phyloP scores from a whole-genome alignment of 2,329 filamentous ascomycete species.

The Fusarium phyllophilum region DNA sequence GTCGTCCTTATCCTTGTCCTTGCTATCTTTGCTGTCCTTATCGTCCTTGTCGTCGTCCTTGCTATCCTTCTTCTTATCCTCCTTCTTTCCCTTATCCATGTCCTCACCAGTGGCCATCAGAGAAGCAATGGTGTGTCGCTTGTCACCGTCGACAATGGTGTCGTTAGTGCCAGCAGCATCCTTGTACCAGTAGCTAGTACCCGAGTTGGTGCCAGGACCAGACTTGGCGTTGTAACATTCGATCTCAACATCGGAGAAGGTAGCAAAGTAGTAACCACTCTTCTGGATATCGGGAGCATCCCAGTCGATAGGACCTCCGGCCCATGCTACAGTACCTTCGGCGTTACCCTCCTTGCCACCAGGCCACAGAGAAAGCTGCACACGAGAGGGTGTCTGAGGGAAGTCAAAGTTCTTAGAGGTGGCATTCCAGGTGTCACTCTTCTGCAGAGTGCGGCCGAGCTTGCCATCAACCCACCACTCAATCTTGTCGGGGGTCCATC shows the following conservation, averaged over 20 bases:
- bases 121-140: conserved; percentile 79
- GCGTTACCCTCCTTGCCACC: conserved; percentile 83
- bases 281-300: conserved; percentile 77
- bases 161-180: conserved; percentile 74
- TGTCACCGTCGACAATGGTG: conserved; percentile 79
- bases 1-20: conserved; percentile 20
- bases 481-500: conserved; percentile 88
- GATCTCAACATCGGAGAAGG: conserved; percentile 80
- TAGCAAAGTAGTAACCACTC: conserved; percentile 89
- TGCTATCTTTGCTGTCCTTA: conserved; percentile 29
- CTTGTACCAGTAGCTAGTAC: conserved; percentile 81
- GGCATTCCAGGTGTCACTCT: conserved; percentile 84
- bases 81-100: conserved; percentile 62
- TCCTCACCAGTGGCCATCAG: conserved; percentile 84
- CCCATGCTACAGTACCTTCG: conserved; percentile 88
- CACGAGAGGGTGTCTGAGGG: conserved; percentile 89
- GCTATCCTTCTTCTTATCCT: conserved; percentile 38
- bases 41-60: conserved; percentile 22
- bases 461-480: conserved; percentile 89
- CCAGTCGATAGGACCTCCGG: conserved; percentile 90
- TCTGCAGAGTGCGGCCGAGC: conserved; percentile 77
- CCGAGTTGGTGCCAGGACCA: conserved; percentile 73
- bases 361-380: conserved; percentile 97
- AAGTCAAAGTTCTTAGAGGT: conserved; percentile 84
- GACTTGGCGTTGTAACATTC: conserved; percentile 79